Evolutionary conservation across 352 stramenopile species (phyloP).

Genomic region (Phytophthora syringae): DNA sequence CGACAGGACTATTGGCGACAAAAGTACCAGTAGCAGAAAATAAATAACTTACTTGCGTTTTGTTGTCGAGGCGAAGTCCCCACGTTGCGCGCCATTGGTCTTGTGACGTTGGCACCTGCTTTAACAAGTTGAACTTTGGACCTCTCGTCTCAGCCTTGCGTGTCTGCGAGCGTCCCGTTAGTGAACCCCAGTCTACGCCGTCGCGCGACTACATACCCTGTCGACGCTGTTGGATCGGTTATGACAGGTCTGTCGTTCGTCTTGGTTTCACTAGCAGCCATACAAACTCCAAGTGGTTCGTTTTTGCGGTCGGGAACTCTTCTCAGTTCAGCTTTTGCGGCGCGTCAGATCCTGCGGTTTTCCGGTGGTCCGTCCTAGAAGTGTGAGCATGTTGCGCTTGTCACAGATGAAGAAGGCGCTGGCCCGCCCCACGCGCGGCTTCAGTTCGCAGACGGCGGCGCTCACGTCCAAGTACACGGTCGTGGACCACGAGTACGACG

Average conservation of each 20-base stretch:
- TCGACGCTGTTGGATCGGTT: too few relatives aligned
- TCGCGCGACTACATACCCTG: not conserved
- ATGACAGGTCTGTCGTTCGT: not conserved
- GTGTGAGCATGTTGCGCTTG: constrained; percentile 34
- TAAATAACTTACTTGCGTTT: constrained; percentile 1
- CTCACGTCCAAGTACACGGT: constrained; percentile 72
- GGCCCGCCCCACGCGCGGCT: constrained; percentile 20
- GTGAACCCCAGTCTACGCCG: not conserved
- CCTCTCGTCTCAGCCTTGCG: too few relatives aligned
- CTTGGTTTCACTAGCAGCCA: constrained; percentile 7
- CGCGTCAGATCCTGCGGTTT: not conserved
- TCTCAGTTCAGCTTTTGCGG: constrained; percentile 23
- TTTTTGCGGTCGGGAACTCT: not conserved
- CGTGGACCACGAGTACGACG: constrained; percentile 97
- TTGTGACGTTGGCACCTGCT: not conserved
- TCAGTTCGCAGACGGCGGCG: constrained; percentile 36
- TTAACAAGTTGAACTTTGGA: constrained; percentile 16
- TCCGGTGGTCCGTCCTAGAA: constrained; percentile 25
- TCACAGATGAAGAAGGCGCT: constrained; percentile 33
- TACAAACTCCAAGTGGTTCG: constrained; percentile 5
- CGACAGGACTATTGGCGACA: constrained; percentile 59
- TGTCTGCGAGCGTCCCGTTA: not conserved
- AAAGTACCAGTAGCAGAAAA: constrained; percentile 47
- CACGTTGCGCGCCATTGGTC: too few relatives aligned
- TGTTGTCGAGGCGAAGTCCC: not conserved